Percentiles rank a stretch among this genome's conserved stretches.
Evolutionary conservation across 2,329 filamentous ascomycete species (phyloP).

Genomic region (Penicillium sp.): DNA sequence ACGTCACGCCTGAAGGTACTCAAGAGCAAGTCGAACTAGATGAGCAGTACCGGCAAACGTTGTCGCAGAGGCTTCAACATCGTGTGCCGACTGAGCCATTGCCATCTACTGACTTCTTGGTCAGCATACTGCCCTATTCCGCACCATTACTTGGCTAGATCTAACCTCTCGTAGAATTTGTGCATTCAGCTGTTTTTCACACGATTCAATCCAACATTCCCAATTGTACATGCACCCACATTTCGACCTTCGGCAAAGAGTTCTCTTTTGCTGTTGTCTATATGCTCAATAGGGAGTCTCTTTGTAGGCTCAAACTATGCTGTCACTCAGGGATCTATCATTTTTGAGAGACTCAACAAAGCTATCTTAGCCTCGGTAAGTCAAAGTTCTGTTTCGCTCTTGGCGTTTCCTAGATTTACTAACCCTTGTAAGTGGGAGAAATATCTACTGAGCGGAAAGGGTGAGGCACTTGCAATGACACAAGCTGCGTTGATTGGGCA

Average conservation of each 20-base stretch:
- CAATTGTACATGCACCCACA: conserved; percentile 32
- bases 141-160: background rate
- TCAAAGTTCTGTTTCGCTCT: background rate
- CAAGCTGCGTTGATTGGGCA: conserved; percentile 40
- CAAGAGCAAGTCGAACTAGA: conserved; percentile 25
- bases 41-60: conserved; percentile 24
- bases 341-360: conserved; percentile 37
- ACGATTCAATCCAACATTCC: conserved; percentile 30
- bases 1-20: conserved; percentile 28
- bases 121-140: conserved; percentile 5
- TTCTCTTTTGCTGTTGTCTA: conserved; percentile 34
- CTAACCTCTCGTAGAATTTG: conserved; percentile 25
- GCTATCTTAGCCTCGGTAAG: conserved; percentile 32
- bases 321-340: conserved; percentile 25
- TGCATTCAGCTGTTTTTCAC: conserved; percentile 36
- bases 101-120: conserved; percentile 30
- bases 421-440: conserved; percentile 30
- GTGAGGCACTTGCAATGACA: conserved; percentile 32
- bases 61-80: conserved; percentile 23
- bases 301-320: conserved; percentile 32
- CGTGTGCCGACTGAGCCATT: conserved; percentile 19
- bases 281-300: conserved; percentile 35
- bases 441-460: conserved; percentile 28
- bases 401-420: background rate
- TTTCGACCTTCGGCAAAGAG: conserved; percentile 31